These are phyloP conservation scores for Scheffersomyces quercinus DNA, from an alignment of 1,139 yeast genomes.

Conservation along the genomic window DNA sequence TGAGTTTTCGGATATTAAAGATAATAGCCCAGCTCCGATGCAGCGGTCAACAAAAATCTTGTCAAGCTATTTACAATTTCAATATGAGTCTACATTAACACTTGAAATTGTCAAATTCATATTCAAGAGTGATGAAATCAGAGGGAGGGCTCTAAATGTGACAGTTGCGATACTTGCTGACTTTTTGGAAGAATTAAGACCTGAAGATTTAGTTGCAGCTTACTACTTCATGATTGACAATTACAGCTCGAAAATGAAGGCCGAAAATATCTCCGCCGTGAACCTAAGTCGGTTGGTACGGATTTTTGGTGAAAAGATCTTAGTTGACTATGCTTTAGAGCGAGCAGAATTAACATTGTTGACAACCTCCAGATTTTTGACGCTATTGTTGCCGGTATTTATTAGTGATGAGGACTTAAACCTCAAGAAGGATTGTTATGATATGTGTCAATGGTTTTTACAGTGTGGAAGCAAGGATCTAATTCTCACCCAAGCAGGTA, in stretches of 20 bases:
- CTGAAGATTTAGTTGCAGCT: background rate
- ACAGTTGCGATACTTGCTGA: background rate
- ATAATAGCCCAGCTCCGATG: background rate
- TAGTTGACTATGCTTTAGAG: constrained; percentile 29
- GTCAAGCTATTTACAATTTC: background rate
- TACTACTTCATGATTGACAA: background rate
- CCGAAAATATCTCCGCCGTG: no score
- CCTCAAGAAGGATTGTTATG: constrained; percentile 32
- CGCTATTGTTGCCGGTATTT: constrained; percentile 13
- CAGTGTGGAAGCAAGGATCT: constrained; percentile 30
- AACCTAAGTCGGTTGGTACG: constrained; percentile 19
- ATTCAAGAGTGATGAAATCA: background rate
- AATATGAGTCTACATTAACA: background rate
- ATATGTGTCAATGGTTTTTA: constrained; percentile 34
- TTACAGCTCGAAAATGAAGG: background rate
- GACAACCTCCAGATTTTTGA: constrained; percentile 26
- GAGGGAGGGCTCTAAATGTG: background rate
- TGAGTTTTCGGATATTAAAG: background rate
- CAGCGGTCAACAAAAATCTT: no score
- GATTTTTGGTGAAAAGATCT: constrained; percentile 31
- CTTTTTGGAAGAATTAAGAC: background rate
- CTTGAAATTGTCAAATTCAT: background rate
- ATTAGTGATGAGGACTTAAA: constrained; percentile 11
- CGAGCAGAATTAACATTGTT: constrained; percentile 35
- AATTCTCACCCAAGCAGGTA: constrained; percentile 23